phyloP scores from a whole-genome alignment of 2,329 filamentous ascomycete genomes.

The Penicillium sp. region DNA sequence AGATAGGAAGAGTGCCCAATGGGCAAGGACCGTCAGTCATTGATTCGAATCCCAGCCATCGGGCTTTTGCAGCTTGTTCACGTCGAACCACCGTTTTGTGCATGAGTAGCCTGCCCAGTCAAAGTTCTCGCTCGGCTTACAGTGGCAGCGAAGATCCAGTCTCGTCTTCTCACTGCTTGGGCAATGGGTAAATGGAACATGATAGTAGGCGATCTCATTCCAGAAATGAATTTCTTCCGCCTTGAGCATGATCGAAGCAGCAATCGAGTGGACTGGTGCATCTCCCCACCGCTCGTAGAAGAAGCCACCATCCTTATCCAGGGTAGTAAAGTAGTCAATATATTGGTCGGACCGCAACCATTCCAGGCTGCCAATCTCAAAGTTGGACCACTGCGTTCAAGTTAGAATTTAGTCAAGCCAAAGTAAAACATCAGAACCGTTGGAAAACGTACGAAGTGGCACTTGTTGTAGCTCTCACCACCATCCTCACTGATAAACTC shows the following conservation, averaged over 20 bases:
- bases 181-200: conserved; percentile 97
- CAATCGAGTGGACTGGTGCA: conserved; percentile 97
- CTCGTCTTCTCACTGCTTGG: conserved; percentile 85
- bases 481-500: conserved; percentile 87
- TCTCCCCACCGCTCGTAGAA: conserved; percentile 99
- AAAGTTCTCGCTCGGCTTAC: conserved; percentile 95
- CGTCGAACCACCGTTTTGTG: conserved; percentile 81
- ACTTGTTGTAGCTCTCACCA: conserved; percentile 92
- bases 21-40: conserved; percentile 33
- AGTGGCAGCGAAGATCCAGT: conserved; percentile 85
- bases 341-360: conserved; percentile 92
- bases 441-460: conserved; percentile 76
- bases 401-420: neutral
- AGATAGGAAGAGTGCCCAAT: conserved; percentile 20
- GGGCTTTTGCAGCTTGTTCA: conserved; percentile 79
- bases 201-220: conserved; percentile 97
- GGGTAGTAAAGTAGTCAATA: conserved; percentile 81
- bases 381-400: conserved; percentile 86
- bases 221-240: conserved; percentile 98
- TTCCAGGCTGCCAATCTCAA: conserved; percentile 90
- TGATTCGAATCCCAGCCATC: conserved; percentile 77
- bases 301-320: conserved; percentile 92
- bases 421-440: too few relatives aligned
- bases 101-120: conserved; percentile 99
- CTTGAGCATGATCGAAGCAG: conserved; percentile 78